These are phyloP conservation scores for Beauveria sp. DNA, from an alignment of 2,329 filamentous ascomycete genomes.

Conservation along the genomic window DNA sequence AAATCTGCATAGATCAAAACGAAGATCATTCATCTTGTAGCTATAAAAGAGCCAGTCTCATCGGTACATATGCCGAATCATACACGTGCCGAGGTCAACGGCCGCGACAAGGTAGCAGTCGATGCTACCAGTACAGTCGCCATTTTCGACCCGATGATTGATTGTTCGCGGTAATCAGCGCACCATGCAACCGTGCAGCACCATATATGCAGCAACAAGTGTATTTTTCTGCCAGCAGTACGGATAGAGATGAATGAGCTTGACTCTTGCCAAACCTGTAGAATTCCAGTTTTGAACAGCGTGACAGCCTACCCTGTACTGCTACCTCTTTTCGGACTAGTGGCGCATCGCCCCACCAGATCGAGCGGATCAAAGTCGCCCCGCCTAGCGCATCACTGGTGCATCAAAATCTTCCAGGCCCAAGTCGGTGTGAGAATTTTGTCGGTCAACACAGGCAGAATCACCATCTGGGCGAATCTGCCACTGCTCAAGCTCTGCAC, in stretches of 20 bases:
- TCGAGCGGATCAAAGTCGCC: constrained; percentile 18
- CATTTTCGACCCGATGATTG: neutral
- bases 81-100: neutral
- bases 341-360: constrained; percentile 1
- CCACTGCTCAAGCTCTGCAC: constrained; percentile 7
- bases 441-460: constrained; percentile 35
- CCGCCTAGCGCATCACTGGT: constrained; percentile 16
- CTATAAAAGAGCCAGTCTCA: no score
- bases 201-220: neutral
- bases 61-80: neutral
- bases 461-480: constrained; percentile 20
- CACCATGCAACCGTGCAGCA: neutral
- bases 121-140: neutral
- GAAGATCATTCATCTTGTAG: no score
- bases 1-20: neutral
- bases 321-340: neutral
- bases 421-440: constrained; percentile 34
- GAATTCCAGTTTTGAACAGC: no score
- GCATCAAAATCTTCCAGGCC: neutral
- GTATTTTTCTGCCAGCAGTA: no score
- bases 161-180: neutral
- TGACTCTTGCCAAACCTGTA: no score
- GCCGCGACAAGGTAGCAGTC: neutral
- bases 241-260: no score
- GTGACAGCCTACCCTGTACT: neutral